Base-by-base conservation (phyloP, 192 early-diverging fungal genomes). In the Coemansia sp. region DNA sequence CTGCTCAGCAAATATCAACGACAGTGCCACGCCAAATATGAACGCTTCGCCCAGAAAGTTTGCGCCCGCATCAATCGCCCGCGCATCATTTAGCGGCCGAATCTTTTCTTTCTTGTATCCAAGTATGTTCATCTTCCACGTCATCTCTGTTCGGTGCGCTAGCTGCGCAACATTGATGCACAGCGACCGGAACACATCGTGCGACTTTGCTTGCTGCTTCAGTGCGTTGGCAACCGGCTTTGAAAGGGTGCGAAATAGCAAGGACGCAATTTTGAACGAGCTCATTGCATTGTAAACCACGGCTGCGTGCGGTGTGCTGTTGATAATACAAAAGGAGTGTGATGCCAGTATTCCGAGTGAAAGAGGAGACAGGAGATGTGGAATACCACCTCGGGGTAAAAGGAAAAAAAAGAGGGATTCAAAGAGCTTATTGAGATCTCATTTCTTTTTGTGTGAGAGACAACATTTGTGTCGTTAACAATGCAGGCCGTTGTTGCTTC, bases 121-220 rank as follows among this genome's bases (percentile, higher is more conserved):
- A n/a, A 93, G 75, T 41, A 93, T 87, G 57, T 85, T 85, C 90
- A 93, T 91, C 71, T 91, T 91, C 68, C 90, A 84, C 54, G 87
- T 90, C 89, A 93, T 93, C 73, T 93, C 92, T n/a, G 88, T 77
- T n/a, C 87, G 80, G 57, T 91, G 90, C 3, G 89, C 84, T 76
- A 89, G 73, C 84, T 92, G 91, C 3, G 92, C 92, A 3, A 93
- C 83, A 60, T 85, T 85, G 62, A 93, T 93, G 69, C 92, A 93
- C 8, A 89, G 79, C 46, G 87, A 81, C 48, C 80, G 83, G 72
- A 93, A 93, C 16, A 62, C 67, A 37, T 80, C 78, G 74, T 88
- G 88, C 15, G 69, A 76, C 76, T 87, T 87, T 57, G 84, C 80
- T 57, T 83, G 84, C 57, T 71, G 62, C 73, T 83, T 85, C 47